Base-by-base conservation (phyloP, 2,329 filamentous ascomycete genomes). In the Fusarium zealandicum region DNA sequence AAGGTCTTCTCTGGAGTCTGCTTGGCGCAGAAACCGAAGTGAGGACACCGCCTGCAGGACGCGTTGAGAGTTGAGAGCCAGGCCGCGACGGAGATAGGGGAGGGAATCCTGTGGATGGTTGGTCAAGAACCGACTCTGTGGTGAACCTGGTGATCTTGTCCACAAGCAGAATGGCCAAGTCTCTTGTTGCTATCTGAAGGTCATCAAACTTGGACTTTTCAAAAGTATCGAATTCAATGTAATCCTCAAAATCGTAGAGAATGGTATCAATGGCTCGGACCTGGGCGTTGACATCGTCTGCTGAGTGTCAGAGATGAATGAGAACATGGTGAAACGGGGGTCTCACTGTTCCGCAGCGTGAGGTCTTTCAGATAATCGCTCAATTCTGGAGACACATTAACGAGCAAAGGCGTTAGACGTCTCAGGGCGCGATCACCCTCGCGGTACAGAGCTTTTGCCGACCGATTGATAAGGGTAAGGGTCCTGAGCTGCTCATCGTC, bases 201-300 rank as follows among this genome's bases (percentile, higher is more conserved):
- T 73, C 70, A 1, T 67, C 52, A 45, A 76, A 78, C 50, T 68
- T 73, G 20, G 64, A 60, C 16, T 64, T 57, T 9, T 75, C 72
- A 48, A 76, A 78, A 5, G 72, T 68, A 38, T 73, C 72, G 6
- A 68, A 57, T 20, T 76, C 70, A 22, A 72, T 72, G 49, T 72
- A 77, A 63, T 78, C 76, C 33, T 79, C 76, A 36, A 79, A 72
- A 51, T 78, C 76, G 59, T 77, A 78, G 6, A 78, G 69, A 3
- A 77, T 64, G 45, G 76, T 73, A 41, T 77, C 75, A 4, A 78
- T 61, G 13, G 10, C 73, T 60, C 13, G 71, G 49, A 46, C 37
- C 39, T 33, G 33, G 17, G n/a, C 17, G 8, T 39, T 43, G 18
- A 44, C 51, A 35, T 54, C 45, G 41, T 35, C 41, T 41, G 17